These are phyloP conservation scores for Trichosporon ovoides DNA, from an alignment of 1,284 basidiomycete species.

Conservation along the genomic window DNA sequence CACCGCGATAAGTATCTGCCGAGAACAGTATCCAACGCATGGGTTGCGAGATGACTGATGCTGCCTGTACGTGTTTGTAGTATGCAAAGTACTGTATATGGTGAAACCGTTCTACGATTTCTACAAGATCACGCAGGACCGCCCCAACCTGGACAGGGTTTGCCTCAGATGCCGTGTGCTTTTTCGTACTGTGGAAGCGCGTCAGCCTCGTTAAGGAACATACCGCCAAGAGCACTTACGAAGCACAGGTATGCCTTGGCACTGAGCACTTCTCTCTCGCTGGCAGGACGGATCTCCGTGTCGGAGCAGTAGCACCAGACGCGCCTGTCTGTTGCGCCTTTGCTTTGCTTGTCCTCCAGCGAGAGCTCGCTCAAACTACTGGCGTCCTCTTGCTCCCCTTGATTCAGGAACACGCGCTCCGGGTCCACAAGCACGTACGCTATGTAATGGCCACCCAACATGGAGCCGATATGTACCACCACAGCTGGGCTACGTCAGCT, in stretches of 20 bases:
- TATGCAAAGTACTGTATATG: too few species aligned
- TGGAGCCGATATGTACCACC: constrained; percentile 79
- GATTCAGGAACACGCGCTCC: constrained; percentile 29
- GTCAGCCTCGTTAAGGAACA: not conserved
- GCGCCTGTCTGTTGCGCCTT: constrained; percentile 46
- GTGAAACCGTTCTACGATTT: too few species aligned
- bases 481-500: constrained; percentile 56
- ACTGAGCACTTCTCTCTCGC: constrained; percentile 79
- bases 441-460: constrained; percentile 83
- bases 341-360: constrained; percentile 7
- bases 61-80: too few species aligned
- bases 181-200: constrained; percentile 21
- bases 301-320: constrained; percentile 85
- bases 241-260: constrained; percentile 75
- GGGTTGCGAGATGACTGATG: too few species aligned
- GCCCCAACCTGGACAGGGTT: too few species aligned
- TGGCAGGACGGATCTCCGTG: constrained; percentile 69
- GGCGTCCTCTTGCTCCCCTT: constrained; percentile 4
- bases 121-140: too few species aligned
- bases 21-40: too few species aligned
- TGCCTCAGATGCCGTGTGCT: not conserved
- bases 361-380: constrained; percentile 1
- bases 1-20: too few species aligned
- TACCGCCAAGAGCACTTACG: constrained; percentile 26
- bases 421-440: constrained; percentile 56